A percentile compares a stretch with the other conserved stretches of the same genome.
Evolutionary conservation across 2,329 filamentous ascomycete species (phyloP).

Genomic region (Diaporthe longicolla): DNA sequence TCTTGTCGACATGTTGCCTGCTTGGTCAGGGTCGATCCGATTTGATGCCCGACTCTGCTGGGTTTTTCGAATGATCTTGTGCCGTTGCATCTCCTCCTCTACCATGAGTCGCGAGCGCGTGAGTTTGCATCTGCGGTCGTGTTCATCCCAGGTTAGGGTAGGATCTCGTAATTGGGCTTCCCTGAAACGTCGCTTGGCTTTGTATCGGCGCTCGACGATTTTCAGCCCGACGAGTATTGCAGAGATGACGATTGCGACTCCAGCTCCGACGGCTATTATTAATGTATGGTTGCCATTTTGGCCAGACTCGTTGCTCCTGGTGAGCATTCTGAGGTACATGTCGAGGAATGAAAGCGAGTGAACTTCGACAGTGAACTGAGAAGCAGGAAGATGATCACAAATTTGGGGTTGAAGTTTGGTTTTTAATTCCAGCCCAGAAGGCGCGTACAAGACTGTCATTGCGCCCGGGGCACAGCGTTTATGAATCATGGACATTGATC

Average conservation of each 20-base stretch:
- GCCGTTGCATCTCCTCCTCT: conserved; percentile 46
- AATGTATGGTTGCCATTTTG: conserved; percentile 9
- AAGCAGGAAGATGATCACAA: neutral
- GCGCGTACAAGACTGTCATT: neutral
- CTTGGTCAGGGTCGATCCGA: neutral
- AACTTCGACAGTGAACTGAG: conserved; percentile 7
- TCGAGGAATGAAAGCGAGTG: neutral
- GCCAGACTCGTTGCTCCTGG: neutral
- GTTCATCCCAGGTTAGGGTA: conserved; percentile 45
- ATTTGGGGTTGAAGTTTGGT: neutral
- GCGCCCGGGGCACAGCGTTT: neutral
- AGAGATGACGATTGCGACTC: conserved; percentile 16
- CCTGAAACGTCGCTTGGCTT: conserved; percentile 32
- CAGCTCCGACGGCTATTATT: conserved; percentile 12
- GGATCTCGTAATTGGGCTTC: conserved; percentile 44
- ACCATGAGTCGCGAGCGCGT: conserved; percentile 44
- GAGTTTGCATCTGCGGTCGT: conserved; percentile 42
- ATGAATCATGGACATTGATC: neutral
- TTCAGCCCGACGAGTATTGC: conserved; percentile 24
- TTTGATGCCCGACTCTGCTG: conserved; percentile 45
- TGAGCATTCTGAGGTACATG: conserved; percentile 1
- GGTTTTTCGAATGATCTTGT: conserved; percentile 45
- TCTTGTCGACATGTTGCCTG: neutral
- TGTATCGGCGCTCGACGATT: conserved; percentile 39
- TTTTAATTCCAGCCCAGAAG: neutral